Evolutionary conservation across 2,329 filamentous ascomycete genomes (phyloP).

Genomic region (Fusarium brachygibbosum): DNA sequence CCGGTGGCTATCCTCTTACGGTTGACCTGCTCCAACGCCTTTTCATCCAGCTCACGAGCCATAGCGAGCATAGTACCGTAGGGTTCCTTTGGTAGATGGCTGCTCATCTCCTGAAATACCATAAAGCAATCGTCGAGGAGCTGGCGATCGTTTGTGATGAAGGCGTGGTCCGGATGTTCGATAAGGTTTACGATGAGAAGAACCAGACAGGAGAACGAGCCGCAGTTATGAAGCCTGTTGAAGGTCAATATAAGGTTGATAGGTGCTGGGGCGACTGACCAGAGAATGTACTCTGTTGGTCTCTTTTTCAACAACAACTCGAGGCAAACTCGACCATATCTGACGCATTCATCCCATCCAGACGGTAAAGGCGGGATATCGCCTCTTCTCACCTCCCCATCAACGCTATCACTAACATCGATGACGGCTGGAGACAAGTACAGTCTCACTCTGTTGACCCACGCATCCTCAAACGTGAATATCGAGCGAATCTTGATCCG

Average conservation of each 20-base stretch:
- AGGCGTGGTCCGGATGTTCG: slow-evolving; percentile 32
- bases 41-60: slow-evolving; percentile 29
- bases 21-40: slow-evolving; percentile 35
- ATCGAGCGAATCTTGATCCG: slow-evolving; percentile 33
- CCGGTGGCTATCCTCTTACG: background rate
- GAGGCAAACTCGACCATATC: slow-evolving; percentile 26
- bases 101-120: slow-evolving; percentile 2
- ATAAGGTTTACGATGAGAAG: slow-evolving; percentile 43
- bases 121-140: slow-evolving; percentile 22
- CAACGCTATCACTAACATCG: slow-evolving; percentile 28
- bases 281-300: slow-evolving; percentile 35
- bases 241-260: rapidly evolving
- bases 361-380: slow-evolving; percentile 33
- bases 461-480: slow-evolving; percentile 39
- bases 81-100: slow-evolving; percentile 6
- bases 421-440: slow-evolving; percentile 36
- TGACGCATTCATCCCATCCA: slow-evolving; percentile 39
- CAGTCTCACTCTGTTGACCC: slow-evolving; percentile 30
- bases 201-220: slow-evolving; percentile 31
- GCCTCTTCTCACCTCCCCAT: slow-evolving; percentile 21
- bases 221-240: slow-evolving; percentile 37
- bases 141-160: slow-evolving; percentile 3
- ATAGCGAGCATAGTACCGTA: slow-evolving; percentile 24
- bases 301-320: slow-evolving; percentile 8
- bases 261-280: background rate